Percentiles rank a stretch among this genome's conserved stretches.
Conservation (phyloP, 176 grass and related monocot genomes). For the Melocanna baccifera region DNA sequence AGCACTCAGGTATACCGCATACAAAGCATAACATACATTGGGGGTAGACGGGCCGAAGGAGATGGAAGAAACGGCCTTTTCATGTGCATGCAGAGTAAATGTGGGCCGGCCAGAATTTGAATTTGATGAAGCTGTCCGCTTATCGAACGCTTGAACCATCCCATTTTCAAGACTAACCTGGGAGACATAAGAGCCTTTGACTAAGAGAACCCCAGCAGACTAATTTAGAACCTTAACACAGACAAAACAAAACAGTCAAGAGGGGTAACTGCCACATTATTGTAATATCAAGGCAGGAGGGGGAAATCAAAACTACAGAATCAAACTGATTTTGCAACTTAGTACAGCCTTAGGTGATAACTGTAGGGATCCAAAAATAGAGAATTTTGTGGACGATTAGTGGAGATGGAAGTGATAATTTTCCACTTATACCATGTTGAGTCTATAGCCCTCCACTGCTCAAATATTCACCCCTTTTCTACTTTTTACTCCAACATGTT, state of each 20-base stretch:
- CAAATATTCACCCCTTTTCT: not conserved
- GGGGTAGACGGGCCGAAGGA: slow-evolving; percentile 38
- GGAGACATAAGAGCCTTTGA: not conserved
- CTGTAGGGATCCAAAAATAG: not conserved
- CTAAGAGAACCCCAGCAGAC: not conserved
- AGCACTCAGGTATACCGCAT: not conserved
- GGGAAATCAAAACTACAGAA: not conserved
- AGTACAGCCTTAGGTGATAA: not conserved
- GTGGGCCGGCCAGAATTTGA: slow-evolving; percentile 42
- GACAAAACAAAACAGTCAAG: not conserved
- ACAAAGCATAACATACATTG: slow-evolving; percentile 45
- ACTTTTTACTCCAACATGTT: not conserved
- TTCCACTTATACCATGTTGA: not conserved
- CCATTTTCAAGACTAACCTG: slow-evolving; percentile 93
- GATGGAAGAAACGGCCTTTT: slow-evolving; percentile 58
- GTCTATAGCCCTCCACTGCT: not conserved
- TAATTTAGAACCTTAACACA: not conserved
- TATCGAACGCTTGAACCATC: slow-evolving; percentile 80
- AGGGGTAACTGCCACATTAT: not conserved
- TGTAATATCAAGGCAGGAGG: not conserved
- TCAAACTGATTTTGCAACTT: not conserved
- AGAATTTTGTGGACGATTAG: not conserved
- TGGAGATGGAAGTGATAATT: not conserved
- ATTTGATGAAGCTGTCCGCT: slow-evolving; percentile 56
- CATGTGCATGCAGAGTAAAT: slow-evolving; percentile 83